These are phyloP conservation scores for Wickerhamomyces tratensis DNA, from an alignment of 805 yeast genomes.

Conservation along the genomic window DNA sequence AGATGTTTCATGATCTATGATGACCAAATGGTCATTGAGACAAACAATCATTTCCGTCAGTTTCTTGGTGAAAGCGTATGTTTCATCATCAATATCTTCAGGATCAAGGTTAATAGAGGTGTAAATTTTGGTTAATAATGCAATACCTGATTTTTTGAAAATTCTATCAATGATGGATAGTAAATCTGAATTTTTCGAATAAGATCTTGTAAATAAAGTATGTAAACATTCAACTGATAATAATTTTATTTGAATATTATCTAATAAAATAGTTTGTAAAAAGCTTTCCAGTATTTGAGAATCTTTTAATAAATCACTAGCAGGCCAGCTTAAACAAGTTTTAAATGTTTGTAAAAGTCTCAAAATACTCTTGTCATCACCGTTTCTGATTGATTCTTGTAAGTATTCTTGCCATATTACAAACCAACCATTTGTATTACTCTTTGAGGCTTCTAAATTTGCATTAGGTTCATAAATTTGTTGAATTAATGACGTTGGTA, in stretches of 20 bases:
- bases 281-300: conserved; percentile 60
- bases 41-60: conserved; percentile 90
- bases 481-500: conserved; percentile 58
- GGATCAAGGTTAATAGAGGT: conserved; percentile 42
- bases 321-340: conserved; percentile 86
- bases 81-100: conserved; percentile 67
- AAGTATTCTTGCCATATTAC: conserved; percentile 56
- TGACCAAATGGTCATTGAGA: conserved; percentile 66
- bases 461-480: conserved; percentile 58
- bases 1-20: conserved; percentile 33
- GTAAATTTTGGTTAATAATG: conserved; percentile 57
- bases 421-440: conserved; percentile 81
- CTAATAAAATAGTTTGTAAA: conserved; percentile 45
- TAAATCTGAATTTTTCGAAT: conserved; percentile 58
- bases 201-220: conserved; percentile 73
- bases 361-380: conserved; percentile 41
- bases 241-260: conserved; percentile 61
- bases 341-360: conserved; percentile 75
- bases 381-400: conserved; percentile 30
- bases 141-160: conserved; percentile 66
- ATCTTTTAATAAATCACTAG: conserved; percentile 61
- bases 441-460: conserved; percentile 53
- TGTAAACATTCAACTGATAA: conserved; percentile 89
- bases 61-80: conserved; percentile 77
- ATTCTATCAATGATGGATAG: conserved; percentile 71